Percentiles rank a stretch among this genome's conserved stretches.
Evolutionary conservation across 2,329 filamentous ascomycete species (phyloP).

Genomic region (Cytospora chrysosperma): DNA sequence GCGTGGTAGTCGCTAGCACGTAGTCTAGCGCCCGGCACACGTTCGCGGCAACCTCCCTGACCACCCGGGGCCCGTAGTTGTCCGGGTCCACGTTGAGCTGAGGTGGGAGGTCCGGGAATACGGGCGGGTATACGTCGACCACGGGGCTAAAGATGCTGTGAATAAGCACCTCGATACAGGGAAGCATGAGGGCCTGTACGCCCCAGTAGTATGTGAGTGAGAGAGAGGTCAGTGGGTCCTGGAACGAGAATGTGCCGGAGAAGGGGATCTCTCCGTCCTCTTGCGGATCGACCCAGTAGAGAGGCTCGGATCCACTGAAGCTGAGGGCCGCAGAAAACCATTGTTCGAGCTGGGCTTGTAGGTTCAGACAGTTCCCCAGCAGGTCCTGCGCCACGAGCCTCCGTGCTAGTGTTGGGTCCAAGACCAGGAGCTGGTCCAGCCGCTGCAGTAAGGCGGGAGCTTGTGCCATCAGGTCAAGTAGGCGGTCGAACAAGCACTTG

Average conservation of each 20-base stretch:
- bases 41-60: slow-evolving; percentile 47
- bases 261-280: slow-evolving; percentile 43
- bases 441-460: slow-evolving; percentile 48
- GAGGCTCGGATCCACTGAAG: slow-evolving; percentile 31
- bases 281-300: slow-evolving; percentile 41
- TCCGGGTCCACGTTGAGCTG: slow-evolving; percentile 42
- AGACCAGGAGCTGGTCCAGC: slow-evolving; percentile 42
- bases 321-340: slow-evolving; percentile 43
- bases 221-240: slow-evolving; percentile 43
- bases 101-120: slow-evolving; percentile 40
- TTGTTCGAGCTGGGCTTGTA: slow-evolving; percentile 48
- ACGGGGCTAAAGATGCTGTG: slow-evolving; percentile 44
- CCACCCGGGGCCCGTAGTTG: slow-evolving; percentile 46
- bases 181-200: slow-evolving; percentile 48
- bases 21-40: slow-evolving; percentile 53
- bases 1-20: slow-evolving; percentile 41
- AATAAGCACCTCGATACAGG: slow-evolving; percentile 47
- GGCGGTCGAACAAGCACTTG: slow-evolving; percentile 49
- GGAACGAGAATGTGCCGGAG: slow-evolving; percentile 45
- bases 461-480: slow-evolving; percentile 51
- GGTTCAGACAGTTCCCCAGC: slow-evolving; percentile 45
- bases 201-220: slow-evolving; percentile 56
- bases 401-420: slow-evolving; percentile 42
- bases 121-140: slow-evolving; percentile 39
- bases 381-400: slow-evolving; percentile 48